Percentiles rank a stretch among this genome's conserved stretches.
phyloP scores from a whole-genome alignment of 164 flowering plant genomes.

The Sextonia rubra region DNA sequence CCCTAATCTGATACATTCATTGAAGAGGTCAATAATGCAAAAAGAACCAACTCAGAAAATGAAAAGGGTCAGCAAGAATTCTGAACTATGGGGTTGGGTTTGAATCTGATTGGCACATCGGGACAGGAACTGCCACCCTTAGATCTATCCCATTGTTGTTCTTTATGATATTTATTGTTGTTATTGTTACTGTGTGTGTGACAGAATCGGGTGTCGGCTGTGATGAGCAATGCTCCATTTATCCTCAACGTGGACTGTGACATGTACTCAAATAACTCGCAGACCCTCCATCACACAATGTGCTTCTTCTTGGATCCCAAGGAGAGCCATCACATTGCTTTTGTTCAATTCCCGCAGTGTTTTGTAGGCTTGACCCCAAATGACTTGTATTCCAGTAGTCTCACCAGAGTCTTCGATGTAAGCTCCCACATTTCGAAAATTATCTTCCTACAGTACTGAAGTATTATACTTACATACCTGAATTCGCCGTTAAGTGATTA shows the following conservation, averaged over 20 bases:
- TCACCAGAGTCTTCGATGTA: slow-evolving; percentile 26
- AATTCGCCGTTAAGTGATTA: too few relatives aligned
- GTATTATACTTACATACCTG: too few relatives aligned
- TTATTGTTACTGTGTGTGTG: not conserved
- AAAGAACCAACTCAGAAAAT: too few relatives aligned
- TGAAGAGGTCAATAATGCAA: not conserved
- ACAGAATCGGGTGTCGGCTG: slow-evolving; percentile 29
- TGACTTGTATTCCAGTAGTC: slow-evolving; percentile 26
- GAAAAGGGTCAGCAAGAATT: too few relatives aligned
- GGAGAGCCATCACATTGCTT: slow-evolving; percentile 19
- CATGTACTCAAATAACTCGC: slow-evolving; percentile 30
- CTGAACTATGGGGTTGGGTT: too few relatives aligned
- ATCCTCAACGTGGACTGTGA: slow-evolving; percentile 32
- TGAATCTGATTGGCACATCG: too few relatives aligned
- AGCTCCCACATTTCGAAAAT: not conserved
- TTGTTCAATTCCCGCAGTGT: slow-evolving; percentile 32
- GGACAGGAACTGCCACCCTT: too few relatives aligned
- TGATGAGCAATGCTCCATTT: slow-evolving; percentile 32
- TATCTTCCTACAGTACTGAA: too few relatives aligned
- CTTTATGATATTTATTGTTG: not conserved
- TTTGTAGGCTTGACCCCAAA: slow-evolving; percentile 19
- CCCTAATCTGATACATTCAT: not conserved
- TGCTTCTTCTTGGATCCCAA: slow-evolving; percentile 26
- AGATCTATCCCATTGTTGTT: too few relatives aligned
- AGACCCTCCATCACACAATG: slow-evolving; percentile 22